Evolutionary conservation across 1,139 yeast species (phyloP), one percentile per base, ranked within the genome.

Genomic region (Pichia sp.): DNA sequence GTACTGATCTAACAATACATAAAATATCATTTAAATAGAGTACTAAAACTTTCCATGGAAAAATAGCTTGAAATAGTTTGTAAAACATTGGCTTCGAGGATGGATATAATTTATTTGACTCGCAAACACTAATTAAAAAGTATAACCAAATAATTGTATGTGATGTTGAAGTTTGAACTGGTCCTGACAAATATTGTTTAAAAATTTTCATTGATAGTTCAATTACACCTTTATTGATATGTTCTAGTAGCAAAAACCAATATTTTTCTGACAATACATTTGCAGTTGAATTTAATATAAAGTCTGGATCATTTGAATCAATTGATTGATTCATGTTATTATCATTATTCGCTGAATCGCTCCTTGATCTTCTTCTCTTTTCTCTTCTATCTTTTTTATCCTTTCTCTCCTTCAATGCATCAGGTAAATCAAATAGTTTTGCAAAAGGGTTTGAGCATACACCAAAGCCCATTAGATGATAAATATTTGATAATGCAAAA

Each of bases 391-490:
- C 93, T 59, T 84, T 85, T 56, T 84, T 81, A 55, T 83, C 90
- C 58, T 78, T 83, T 47, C 90, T 71, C 61, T 84, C 90, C 56
- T 80, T 83, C 54, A 86, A 69, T 11, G 84, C 87, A 62, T 83
- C 86, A 0, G 90, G 86, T 31, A 86, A 70, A 53, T 79, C 81
- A 66, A 86, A 86, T 22, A 86, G 65, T 60, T 82, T 79, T 3
- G 91, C 88, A 68, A 86, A 84, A 22, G 93, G 90, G 62, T 84
- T 85, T 48, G 75, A 74, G 4, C 87, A 75, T 62, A 84, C 86
- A 34, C 95, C 95, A 67, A 85, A 83, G 1, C 95, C 95, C 48
- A 84, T 78, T 47, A 85, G 66, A 67, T 85, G 91, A 61, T 83
- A 77, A 52, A 86, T 81, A 62, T 86, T 87, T 30, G 89, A 83